Evolutionary conservation across 192 early-diverging fungal species (phyloP).

Genomic region (Tieghemiomyces parasiticus): DNA sequence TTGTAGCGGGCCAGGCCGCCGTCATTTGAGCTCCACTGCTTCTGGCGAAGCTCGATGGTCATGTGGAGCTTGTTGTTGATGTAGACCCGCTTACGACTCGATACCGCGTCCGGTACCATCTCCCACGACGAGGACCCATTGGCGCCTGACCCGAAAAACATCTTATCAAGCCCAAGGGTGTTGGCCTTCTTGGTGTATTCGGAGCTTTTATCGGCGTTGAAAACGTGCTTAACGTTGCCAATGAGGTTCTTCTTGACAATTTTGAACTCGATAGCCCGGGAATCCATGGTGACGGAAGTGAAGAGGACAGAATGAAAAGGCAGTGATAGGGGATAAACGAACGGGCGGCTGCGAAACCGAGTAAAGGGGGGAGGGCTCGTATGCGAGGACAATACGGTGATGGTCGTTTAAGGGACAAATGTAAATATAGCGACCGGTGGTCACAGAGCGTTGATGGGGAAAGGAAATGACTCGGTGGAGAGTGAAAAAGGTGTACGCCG

Average conservation of each 20-base stretch:
- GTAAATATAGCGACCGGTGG: background rate
- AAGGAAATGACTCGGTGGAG: too few species aligned
- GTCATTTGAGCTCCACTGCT: background rate
- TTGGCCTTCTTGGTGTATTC: conserved; percentile 1
- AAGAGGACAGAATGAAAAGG: background rate
- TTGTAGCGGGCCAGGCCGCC: background rate
- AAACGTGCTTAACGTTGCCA: background rate
- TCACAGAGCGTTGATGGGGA: too few species aligned
- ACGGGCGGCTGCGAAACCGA: background rate
- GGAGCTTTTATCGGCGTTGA: background rate
- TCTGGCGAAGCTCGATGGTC: background rate
- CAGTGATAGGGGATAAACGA: background rate
- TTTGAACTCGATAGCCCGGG: background rate
- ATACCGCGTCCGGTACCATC: background rate
- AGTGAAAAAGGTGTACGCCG: too few species aligned
- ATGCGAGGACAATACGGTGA: background rate
- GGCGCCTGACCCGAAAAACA: background rate
- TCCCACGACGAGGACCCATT: background rate
- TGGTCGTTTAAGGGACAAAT: background rate
- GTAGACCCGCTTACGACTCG: background rate
- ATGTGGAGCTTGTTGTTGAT: background rate
- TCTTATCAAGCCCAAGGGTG: background rate
- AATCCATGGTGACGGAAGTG: background rate
- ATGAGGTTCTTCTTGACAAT: background rate
- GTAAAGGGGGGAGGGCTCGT: background rate